Base-by-base conservation (phyloP, 2,329 filamentous ascomycete genomes). In the Colletotrichum viniferum region DNA sequence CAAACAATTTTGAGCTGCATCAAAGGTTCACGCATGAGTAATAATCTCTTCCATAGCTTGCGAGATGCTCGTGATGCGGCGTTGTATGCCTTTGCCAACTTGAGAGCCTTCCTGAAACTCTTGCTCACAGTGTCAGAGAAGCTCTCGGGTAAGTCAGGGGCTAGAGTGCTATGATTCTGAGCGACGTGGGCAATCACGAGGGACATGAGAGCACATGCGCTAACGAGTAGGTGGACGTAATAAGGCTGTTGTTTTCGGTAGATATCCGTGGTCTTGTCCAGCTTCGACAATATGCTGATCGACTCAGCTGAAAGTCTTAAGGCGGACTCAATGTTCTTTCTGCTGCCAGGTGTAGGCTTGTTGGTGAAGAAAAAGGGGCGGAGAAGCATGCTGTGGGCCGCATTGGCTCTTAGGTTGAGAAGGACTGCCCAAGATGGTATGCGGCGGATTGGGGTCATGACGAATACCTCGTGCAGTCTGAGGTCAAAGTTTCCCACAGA, bases 171-270 rank as follows among this genome's bases (percentile, higher is more conserved):
- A 12, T 52, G 12, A 7, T 52, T 52, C 6, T 52, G 43, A 52
- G 43, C n/a, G 12, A 52, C 10, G 6, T 52, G 43, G n/a, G 43
- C 43, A 52, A 52, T 21, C 55, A 48, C 62, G 26, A 76, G 73
- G 32, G 71, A 76, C 34, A 73, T 12, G n/a, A 76, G 69, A 13
- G 73, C 73, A 9, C 43, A 76, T 24, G 70, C 63, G 26, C 69
- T 63, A 7, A 70, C 73, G 13, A 76, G 69, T 1, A 76, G 36
- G 52, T 76, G 73, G 13, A 73, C 64, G 30, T 67, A 76, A 32
- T 64, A 72, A 28, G 73, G 73, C 34, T 73, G 73, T 32, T 76
- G 73, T 34, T 65, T 68, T 12, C 69, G 69, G 64, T 73, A 76
- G 5, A 72, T 58, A 43, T 76, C 67, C 12, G 73, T 73, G 14